Conservation (phyloP, 495 filamentous ascomycete species). For the Extremus antarcticus region DNA sequence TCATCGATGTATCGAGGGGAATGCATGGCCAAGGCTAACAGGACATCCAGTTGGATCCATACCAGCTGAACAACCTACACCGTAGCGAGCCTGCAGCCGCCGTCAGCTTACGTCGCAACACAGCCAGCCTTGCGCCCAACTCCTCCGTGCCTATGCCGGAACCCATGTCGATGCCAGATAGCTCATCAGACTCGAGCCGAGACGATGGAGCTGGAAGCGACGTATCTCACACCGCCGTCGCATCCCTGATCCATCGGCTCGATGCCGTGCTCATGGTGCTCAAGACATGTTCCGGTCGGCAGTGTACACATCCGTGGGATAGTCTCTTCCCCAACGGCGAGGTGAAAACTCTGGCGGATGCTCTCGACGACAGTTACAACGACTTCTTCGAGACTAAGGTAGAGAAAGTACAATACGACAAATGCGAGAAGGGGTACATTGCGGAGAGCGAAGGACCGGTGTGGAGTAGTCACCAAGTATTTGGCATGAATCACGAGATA, state of each 20-base stretch:
- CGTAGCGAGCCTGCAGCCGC: background rate
- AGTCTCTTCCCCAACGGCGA: conserved; percentile 24
- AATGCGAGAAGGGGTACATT: conserved; percentile 50
- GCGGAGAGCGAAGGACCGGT: conserved; percentile 48
- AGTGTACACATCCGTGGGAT: conserved; percentile 27
- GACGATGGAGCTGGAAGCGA: background rate
- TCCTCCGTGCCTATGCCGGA: background rate
- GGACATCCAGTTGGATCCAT: conserved; percentile 21
- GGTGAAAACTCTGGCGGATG: conserved; percentile 24
- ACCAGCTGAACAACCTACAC: conserved; percentile 27
- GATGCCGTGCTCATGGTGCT: conserved; percentile 27
- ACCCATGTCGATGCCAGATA: background rate
- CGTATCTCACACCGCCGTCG: background rate
- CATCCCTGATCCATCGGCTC: conserved; percentile 20
- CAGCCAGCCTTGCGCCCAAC: background rate
- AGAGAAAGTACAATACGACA: conserved; percentile 37
- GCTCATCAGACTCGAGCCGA: background rate
- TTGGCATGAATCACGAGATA: background rate
- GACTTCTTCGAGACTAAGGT: conserved; percentile 43
- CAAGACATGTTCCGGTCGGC: conserved; percentile 26
- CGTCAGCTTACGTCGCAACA: background rate
- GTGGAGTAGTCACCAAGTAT: conserved; percentile 6
- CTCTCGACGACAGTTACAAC: conserved; percentile 43
- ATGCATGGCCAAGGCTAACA: background rate
- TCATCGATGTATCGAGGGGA: background rate